Conservation (phyloP, 2,329 filamentous ascomycete species). For the Phialocephala sp. region DNA sequence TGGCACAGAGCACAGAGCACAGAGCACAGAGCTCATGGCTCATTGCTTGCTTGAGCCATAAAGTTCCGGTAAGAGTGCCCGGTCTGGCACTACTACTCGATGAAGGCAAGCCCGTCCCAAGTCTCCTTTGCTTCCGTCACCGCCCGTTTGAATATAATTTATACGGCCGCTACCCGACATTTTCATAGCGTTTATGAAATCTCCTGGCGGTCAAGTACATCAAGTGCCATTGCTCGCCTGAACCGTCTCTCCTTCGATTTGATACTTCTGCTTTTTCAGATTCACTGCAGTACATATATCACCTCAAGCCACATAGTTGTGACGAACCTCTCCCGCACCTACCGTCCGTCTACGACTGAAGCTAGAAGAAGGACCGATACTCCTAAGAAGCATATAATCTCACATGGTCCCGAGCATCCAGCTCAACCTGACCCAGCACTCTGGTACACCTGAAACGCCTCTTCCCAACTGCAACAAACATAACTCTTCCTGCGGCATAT, state of each 20-base stretch:
- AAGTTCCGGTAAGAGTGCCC: constrained; percentile 21
- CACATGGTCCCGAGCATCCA: constrained; percentile 32
- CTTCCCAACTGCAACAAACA: background rate
- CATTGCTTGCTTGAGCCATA: constrained; percentile 17
- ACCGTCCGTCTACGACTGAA: background rate
- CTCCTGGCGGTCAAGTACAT: constrained; percentile 34
- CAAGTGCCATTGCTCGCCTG: constrained; percentile 20
- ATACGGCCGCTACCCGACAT: constrained; percentile 31
- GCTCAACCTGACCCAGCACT: constrained; percentile 14
- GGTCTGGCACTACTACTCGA: constrained; percentile 20
- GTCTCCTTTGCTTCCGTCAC: constrained; percentile 32
- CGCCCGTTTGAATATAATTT: constrained; percentile 33
- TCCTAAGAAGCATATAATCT: constrained; percentile 22
- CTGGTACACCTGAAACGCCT: constrained; percentile 12
- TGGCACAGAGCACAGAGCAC: constrained; percentile 13
- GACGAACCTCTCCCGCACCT: background rate
- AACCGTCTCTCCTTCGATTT: constrained; percentile 16
- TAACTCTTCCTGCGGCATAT: constrained; percentile 9
- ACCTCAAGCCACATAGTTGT: constrained; percentile 6
- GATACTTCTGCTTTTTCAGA: constrained; percentile 3
- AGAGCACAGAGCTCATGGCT: constrained; percentile 4
- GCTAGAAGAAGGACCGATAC: constrained; percentile 9
- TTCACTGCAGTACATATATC: constrained; percentile 11
- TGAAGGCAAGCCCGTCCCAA: constrained; percentile 14
- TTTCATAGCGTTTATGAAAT: constrained; percentile 25